Percentiles rank a stretch among this genome's conserved stretches.
Conservation (phyloP, 2,329 filamentous ascomycete species). For the Alternaria ethzedia region DNA sequence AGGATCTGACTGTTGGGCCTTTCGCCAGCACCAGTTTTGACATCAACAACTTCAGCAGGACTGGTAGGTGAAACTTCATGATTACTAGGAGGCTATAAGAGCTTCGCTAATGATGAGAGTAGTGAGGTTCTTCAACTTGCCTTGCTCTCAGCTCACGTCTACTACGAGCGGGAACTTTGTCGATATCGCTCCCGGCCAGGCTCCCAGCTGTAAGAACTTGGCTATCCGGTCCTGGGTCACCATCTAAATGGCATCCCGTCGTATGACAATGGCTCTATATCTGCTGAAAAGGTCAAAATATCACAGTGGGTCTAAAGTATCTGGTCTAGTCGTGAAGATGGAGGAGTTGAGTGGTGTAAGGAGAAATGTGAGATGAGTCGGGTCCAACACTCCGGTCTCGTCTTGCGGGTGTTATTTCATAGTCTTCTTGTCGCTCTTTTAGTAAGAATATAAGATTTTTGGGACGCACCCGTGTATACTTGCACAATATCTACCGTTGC, state of each 20-base stretch:
- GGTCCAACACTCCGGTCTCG: slow-evolving; percentile 8
- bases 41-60: slow-evolving; percentile 9
- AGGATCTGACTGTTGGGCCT: slow-evolving; percentile 10
- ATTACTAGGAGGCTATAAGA: neutral
- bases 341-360: neutral
- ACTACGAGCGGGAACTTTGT: slow-evolving; percentile 5
- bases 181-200: slow-evolving; percentile 7
- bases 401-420: slow-evolving; percentile 1
- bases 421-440: slow-evolving; percentile 2
- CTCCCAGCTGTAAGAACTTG: slow-evolving; percentile 6
- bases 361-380: neutral
- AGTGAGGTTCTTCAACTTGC: slow-evolving; percentile 14
- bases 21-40: slow-evolving; percentile 13
- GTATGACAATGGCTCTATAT: too few species aligned
- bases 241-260: neutral
- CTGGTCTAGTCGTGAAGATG: neutral
- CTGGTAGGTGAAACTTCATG: neutral
- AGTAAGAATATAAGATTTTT: neutral
- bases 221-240: slow-evolving; percentile 11
- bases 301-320: neutral
- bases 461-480: neutral
- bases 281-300: neutral
- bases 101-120: neutral
- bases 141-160: slow-evolving; percentile 1
- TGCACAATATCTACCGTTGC: neutral